Base-by-base conservation (phyloP, 805 yeast genomes). In the Yarrowia sp. region DNA sequence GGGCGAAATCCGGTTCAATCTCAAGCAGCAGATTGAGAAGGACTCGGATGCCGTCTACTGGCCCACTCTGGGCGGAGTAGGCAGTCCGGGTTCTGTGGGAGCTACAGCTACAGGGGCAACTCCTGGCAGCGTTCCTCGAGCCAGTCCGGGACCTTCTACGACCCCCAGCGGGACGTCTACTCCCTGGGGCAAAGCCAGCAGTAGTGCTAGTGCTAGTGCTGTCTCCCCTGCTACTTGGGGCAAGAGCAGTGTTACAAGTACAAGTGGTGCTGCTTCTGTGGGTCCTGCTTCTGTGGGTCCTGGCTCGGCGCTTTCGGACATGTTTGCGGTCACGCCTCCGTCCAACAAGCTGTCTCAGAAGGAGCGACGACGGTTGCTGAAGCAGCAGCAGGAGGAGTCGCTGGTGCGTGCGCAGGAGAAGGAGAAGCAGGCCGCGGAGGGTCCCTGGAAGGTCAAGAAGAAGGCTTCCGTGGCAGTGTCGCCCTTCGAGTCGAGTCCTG, bases 301-400 rank as follows among this genome's bases (percentile, higher is more conserved):
- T 10, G 63, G 63, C n/a, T 55, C 63, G 2, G 49, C 64, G 1
- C 64, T 58, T 19, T 58, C 64, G 4, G 64, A 58, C 8, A 30
- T 58, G 6, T 58, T 58, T 9, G 43, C 50, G 2, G 49, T 43
- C 39, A 42, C 64, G 0, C 50, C 64, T 33, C 79, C 83, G 0
- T 75, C 79, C 20, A 74, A 77, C 39, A 83, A 83, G 69, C 72
- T 85, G 15, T 86, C 91, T 0, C 91, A 88, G 70, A 85, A 85
- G 72, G 90, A 86, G 70, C 75, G 90, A 47, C 85, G 83, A 73
- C 81, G 79, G 68, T 71, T 80, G 70, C 79, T 80, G 71, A 77
- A 77, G 65, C 73, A 72, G 42, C 69, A 69, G 39, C 70, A 70
- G 4, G 55, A 69, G 19, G 66, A 61, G 43, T 5, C 46, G 33